Evolutionary conservation across 2,329 filamentous ascomycete genomes (phyloP).

Genomic region (Alternaria consortialis): DNA sequence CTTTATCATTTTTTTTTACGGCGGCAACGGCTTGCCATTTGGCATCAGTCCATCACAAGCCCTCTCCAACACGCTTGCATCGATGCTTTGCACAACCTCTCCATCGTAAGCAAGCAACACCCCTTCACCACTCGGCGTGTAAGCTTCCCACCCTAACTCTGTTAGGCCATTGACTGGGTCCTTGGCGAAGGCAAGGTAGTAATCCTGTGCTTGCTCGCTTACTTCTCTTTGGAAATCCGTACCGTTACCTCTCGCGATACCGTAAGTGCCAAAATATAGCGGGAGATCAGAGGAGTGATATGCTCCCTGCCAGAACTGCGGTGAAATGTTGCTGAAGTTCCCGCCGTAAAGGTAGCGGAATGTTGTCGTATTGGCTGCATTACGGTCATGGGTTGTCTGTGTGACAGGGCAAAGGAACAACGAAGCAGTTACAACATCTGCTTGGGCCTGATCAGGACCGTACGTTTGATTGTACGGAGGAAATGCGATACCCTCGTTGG

Average conservation of each 20-base stretch:
- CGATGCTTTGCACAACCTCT: constrained; percentile 28
- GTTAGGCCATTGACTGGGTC: constrained; percentile 43
- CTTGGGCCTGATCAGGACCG: constrained; percentile 34
- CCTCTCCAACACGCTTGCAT: constrained; percentile 28
- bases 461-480: constrained; percentile 40
- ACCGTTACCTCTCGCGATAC: constrained; percentile 35
- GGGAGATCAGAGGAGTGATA: constrained; percentile 50
- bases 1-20: not conserved
- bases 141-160: constrained; percentile 46
- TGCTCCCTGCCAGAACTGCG: constrained; percentile 47
- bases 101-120: constrained; percentile 33
- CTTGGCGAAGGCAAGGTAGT: constrained; percentile 48
- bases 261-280: constrained; percentile 49
- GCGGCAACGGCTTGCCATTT: constrained; percentile 16
- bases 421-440: constrained; percentile 31
- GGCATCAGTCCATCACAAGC: constrained; percentile 24
- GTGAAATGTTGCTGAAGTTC: constrained; percentile 49
- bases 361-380: constrained; percentile 34
- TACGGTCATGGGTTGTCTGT: constrained; percentile 39
- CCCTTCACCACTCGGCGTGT: constrained; percentile 34
- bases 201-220: constrained; percentile 50
- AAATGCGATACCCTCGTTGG: constrained; percentile 49
- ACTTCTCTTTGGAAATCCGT: constrained; percentile 43
- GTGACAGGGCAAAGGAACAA: constrained; percentile 44
- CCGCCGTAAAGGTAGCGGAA: constrained; percentile 52